Base-by-base conservation (phyloP, 441 rosid genomes). In the Capsella rubella region DNA sequence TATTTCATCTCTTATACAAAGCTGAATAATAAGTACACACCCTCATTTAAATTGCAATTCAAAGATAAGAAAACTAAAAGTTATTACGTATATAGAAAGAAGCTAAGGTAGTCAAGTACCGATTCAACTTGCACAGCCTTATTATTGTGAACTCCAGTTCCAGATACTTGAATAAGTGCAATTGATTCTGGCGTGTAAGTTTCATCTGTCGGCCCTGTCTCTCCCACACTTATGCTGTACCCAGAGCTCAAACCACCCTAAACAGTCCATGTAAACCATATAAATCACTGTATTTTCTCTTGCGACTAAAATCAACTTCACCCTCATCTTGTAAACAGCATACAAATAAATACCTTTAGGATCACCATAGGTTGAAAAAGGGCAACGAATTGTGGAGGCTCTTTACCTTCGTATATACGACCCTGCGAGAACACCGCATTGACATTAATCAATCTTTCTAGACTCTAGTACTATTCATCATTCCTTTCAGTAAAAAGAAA, bases 231-330 rank as follows among this genome's bases (percentile, higher is more conserved):
- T 6, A 81, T 88, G 73, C 89, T 90, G 85, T 91, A 96, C 62
- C 97, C 90, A 64, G 95, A 86, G 87, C 97, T 87, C 84, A 90
- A 73, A 71, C 99, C 99, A 77, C 99, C 98, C 99, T 96, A 67
- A n/a, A 25, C 75, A 35, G 63, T 42, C 40, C 75, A 77, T 21
- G 63, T 46, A 60, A 39, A 75, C 47, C 71, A 75, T 64, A 67
- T 70, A 40, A 64, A 9, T 80, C 49, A 32, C 65, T 46, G 52
- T 43, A 25, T 64, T 39, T 61, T 62, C 40, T 53, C 37, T 67
- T 63, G 37, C 64, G 5, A 72, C 54, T 31, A 42, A 43, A 34
- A 32, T 46, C 64, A 66, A 28, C 34, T 2, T 45, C 42, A 60
- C 32, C 1, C 2, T 39, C 75, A 56, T 43, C 18, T 67, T 61